These are phyloP conservation scores for Taxillus chinensis DNA, from an alignment of 164 flowering plant genomes.

Conservation along the genomic window DNA sequence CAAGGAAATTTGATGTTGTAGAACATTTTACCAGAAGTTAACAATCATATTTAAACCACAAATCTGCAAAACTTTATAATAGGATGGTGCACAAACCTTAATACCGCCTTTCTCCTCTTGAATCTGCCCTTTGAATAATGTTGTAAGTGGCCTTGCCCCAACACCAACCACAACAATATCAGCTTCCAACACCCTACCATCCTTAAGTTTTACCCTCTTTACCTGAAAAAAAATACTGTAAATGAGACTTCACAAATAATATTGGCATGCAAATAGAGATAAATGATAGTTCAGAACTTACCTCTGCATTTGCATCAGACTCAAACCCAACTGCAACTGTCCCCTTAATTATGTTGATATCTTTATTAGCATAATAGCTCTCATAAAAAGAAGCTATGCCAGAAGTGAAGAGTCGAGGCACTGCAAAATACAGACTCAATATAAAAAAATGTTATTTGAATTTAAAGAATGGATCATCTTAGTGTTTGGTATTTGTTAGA, in stretches of 20 bases:
- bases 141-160: conserved; percentile 77
- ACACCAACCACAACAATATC: conserved; percentile 98
- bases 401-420: conserved; percentile 94
- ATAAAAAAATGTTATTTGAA: too few species aligned
- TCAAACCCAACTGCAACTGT: conserved; percentile 87
- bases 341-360: conserved; percentile 82
- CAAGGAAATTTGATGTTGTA: too few species aligned
- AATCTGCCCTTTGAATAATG: conserved; percentile 80
- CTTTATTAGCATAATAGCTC: conserved; percentile 79
- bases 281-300: conserved; percentile 13
- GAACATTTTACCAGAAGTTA: too few species aligned
- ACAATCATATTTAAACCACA: too few species aligned
- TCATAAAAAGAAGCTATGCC: conserved; percentile 94
- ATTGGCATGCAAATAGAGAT: not conserved
- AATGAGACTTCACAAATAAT: not conserved
- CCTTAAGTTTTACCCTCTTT: conserved; percentile 77
- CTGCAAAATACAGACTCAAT: conserved; percentile 27
- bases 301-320: conserved; percentile 69
- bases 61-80: not conserved
- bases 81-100: conserved; percentile 43
- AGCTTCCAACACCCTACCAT: conserved; percentile 80
- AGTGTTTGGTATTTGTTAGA: too few species aligned
- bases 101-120: conserved; percentile 95
- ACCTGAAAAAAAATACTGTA: conserved; percentile 37
- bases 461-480: too few species aligned